Evolutionary conservation across 2,329 filamentous ascomycete species (phyloP).

Genomic region (Botrytis galanthina): DNA sequence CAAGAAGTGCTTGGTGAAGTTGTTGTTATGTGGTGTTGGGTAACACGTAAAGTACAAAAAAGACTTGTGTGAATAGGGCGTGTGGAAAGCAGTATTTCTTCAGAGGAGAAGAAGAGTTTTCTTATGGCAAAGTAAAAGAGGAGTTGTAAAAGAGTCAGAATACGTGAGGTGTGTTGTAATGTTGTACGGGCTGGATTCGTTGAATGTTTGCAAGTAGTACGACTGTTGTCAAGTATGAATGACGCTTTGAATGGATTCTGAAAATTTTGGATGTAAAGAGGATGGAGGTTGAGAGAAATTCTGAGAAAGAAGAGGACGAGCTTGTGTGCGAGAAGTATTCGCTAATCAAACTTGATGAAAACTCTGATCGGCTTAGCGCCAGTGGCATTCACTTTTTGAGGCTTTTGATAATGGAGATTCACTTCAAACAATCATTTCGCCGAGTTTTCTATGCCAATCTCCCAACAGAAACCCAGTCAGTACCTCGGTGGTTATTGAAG

Average conservation of each 20-base stretch:
- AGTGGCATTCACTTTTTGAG: neutral
- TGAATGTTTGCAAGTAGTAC: neutral
- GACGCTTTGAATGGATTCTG: neutral
- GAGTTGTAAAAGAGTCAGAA: neutral
- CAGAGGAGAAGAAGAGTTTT: neutral
- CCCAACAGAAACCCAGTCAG: neutral
- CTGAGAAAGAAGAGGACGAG: no score
- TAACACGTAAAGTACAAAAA: neutral
- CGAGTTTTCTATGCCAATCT: neutral
- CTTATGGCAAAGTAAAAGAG: neutral
- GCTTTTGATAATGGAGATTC: neutral
- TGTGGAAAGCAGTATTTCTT: neutral
- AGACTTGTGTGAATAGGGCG: neutral
- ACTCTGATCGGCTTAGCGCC: neutral
- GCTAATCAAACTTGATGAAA: neutral
- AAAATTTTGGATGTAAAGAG: neutral
- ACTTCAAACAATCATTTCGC: neutral
- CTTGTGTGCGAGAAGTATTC: neutral
- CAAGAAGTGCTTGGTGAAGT: neutral
- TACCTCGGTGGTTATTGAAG: neutral
- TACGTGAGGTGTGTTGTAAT: neutral
- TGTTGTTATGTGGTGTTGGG: neutral
- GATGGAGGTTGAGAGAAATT: neutral
- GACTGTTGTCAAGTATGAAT: neutral
- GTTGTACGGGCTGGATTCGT: neutral